phyloP scores from a whole-genome alignment of 495 filamentous ascomycete genomes.

The Elasticomyces elasticus region DNA sequence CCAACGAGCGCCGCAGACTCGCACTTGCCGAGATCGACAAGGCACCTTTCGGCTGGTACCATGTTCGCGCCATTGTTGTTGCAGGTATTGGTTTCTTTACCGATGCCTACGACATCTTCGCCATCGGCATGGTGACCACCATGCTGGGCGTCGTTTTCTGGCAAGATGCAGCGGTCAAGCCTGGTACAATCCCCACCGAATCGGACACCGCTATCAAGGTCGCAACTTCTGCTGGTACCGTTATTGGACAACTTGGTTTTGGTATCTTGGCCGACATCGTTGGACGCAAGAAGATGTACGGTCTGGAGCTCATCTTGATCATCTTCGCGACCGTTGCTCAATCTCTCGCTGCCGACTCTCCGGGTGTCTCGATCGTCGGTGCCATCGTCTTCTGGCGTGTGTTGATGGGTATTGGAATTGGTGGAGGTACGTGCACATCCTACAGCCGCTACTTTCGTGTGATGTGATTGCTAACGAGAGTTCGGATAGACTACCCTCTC shows the following conservation, averaged over 20 bases:
- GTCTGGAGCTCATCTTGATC: constrained; percentile 14
- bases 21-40: constrained; percentile 73
- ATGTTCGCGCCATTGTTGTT: constrained; percentile 63
- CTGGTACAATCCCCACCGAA: constrained; percentile 44
- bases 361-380: constrained; percentile 6
- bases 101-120: constrained; percentile 73
- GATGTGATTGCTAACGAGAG: background rate
- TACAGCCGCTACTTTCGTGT: background rate
- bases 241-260: constrained; percentile 15
- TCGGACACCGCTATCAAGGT: constrained; percentile 78
- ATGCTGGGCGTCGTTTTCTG: constrained; percentile 71
- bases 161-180: constrained; percentile 36
- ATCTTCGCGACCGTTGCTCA: background rate
- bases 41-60: constrained; percentile 70
- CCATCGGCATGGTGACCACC: constrained; percentile 50
- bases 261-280: constrained; percentile 13
- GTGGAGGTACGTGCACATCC: constrained; percentile 12
- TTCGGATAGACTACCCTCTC: constrained; percentile 59
- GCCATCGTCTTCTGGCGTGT: constrained; percentile 13
- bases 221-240: constrained; percentile 62
- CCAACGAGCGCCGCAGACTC: constrained; percentile 62
- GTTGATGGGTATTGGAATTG: constrained; percentile 37
- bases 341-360: background rate
- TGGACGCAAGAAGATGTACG: constrained; percentile 19
- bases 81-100: constrained; percentile 84